Base-by-base conservation (phyloP, 2,329 filamentous ascomycete genomes). In the Aspergillus pseudoterreus region DNA sequence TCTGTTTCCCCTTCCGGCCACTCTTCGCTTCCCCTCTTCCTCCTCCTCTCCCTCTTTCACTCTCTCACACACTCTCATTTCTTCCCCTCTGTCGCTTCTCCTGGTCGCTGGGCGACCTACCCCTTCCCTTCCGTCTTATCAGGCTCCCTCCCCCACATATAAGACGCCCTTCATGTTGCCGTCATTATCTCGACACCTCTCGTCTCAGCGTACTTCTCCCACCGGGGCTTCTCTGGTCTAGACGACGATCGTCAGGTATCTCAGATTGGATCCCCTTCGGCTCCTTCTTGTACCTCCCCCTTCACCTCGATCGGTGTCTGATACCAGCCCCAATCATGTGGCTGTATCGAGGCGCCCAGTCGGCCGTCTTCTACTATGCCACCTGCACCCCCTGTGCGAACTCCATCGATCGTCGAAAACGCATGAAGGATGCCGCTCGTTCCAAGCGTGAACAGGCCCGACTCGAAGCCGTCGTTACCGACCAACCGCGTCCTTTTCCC, bases 401-500 rank as follows among this genome's bases (percentile, higher is more conserved):
- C 59, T 81, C 86, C 54, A 79, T 81, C 47, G 82, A 87, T 66
- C 84, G 84, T 57, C 82, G 86, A 60, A 87, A 86, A 69, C 81
- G 86, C 52, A 86, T 83, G 70, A 81, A 82, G 60, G 80, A 89
- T 67, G 88, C 88, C 45, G 84, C 83, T 65, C 81, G 80, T 62
- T 84, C 87, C 55, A 80, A 85, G 51, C 77, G 82, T 59, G 82
- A 87, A 59, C 86, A 87, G 67, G 79, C 80, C 43, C 82, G 78
- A 53, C 71, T 85, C 52, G 82, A 87, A 60, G 80, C 80, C 49
- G 57, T 74, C 30, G 57, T 75, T n/a, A 70, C 68, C 51, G 83
- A 90, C 57, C 83, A 91, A 66, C 88, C 89, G 0, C 83, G 82
- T 38, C 71, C 84, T 10, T 94, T 95, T 69, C 80, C 84, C 46